Percentiles rank a stretch among this genome's conserved stretches.
Conservation (phyloP, 345 rosid genomes). For the Camelina neglecta region DNA sequence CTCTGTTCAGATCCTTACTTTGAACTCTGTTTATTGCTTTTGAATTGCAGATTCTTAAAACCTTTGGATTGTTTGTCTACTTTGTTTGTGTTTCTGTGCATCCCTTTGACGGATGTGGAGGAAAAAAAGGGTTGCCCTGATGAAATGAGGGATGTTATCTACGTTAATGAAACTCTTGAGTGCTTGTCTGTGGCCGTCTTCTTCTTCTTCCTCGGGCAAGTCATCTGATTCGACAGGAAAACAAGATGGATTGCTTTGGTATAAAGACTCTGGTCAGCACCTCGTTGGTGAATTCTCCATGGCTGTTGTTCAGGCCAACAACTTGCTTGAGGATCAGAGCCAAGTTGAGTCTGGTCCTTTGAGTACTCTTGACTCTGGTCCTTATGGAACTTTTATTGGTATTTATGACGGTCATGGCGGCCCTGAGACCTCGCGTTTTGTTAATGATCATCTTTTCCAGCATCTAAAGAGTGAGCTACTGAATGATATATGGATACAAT, state of each 20-base stretch:
- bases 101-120: slow-evolving; percentile 55
- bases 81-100: slow-evolving; percentile 6
- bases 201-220: slow-evolving; percentile 53
- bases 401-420: slow-evolving; percentile 98
- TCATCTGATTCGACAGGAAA: slow-evolving; percentile 69
- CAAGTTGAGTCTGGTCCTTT: slow-evolving; percentile 93
- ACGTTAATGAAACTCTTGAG: slow-evolving; percentile 75
- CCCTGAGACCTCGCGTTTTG: slow-evolving; percentile 89
- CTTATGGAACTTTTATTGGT: slow-evolving; percentile 88
- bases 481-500: not conserved
- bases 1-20: slow-evolving; percentile 13
- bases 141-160: slow-evolving; percentile 99
- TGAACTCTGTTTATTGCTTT: not conserved
- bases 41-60: slow-evolving; percentile 24
- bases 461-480: slow-evolving; percentile 79
- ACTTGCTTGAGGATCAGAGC: slow-evolving; percentile 92
- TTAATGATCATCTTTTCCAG: slow-evolving; percentile 88
- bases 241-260: slow-evolving; percentile 95
- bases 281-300: slow-evolving; percentile 86
- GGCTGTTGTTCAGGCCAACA: slow-evolving; percentile 83
- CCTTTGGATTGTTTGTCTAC: not conserved
- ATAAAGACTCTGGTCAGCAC: slow-evolving; percentile 93
- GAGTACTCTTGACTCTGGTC: slow-evolving; percentile 84
- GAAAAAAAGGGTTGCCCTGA: slow-evolving; percentile 53
- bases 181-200: slow-evolving; percentile 89